Evolutionary conservation across 345 rosid genomes (phyloP).

Genomic region (Erysimum cheiranthoides): DNA sequence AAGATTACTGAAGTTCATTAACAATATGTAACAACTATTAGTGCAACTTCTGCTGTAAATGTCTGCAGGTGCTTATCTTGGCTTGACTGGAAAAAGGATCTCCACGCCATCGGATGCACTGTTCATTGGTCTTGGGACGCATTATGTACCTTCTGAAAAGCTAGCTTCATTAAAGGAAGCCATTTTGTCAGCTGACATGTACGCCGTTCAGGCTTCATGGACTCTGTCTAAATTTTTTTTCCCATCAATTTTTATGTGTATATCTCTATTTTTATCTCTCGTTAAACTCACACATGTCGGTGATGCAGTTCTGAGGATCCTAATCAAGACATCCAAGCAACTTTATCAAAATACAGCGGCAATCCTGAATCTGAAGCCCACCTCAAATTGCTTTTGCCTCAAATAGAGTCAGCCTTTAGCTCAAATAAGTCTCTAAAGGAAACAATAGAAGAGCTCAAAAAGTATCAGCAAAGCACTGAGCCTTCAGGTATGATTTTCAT

Average conservation of each 20-base stretch:
- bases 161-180: slow-evolving; percentile 69
- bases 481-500: slow-evolving; percentile 52
- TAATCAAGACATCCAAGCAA: slow-evolving; percentile 55
- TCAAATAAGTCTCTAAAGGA: slow-evolving; percentile 64
- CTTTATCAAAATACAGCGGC: slow-evolving; percentile 60
- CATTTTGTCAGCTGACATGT: slow-evolving; percentile 65
- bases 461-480: slow-evolving; percentile 60
- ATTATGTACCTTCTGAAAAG: slow-evolving; percentile 74
- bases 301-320: slow-evolving; percentile 69
- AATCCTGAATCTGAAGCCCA: slow-evolving; percentile 66
- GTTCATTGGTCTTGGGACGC: slow-evolving; percentile 78
- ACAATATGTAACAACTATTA: too few species aligned
- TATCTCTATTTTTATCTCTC: neutral
- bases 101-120: slow-evolving; percentile 85
- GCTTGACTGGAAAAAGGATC: slow-evolving; percentile 82
- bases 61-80: slow-evolving; percentile 77
- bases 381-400: slow-evolving; percentile 70
- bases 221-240: too few species aligned
- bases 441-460: slow-evolving; percentile 66
- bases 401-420: slow-evolving; percentile 65
- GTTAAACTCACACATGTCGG: slow-evolving; percentile 2
- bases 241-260: too few species aligned
- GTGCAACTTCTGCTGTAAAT: neutral
- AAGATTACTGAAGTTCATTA: too few species aligned
- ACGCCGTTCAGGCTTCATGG: slow-evolving; percentile 16